These are phyloP conservation scores for Fusarium subtropicale DNA, from an alignment of 2,329 filamentous ascomycete species.

Conservation along the genomic window DNA sequence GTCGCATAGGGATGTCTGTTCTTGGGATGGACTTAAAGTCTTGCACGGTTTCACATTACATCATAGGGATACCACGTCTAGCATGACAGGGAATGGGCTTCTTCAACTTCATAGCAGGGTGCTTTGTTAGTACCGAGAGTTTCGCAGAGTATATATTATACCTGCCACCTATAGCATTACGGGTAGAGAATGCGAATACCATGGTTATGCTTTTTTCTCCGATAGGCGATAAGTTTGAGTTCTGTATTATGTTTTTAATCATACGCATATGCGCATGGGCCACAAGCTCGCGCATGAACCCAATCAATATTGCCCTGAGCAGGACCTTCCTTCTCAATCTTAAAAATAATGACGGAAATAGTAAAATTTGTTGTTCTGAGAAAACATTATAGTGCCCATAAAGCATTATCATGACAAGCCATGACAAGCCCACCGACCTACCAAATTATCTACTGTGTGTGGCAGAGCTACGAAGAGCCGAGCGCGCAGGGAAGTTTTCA, in stretches of 20 bases:
- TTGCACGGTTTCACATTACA: constrained; percentile 38
- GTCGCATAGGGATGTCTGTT: constrained; percentile 16
- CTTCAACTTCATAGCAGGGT: constrained; percentile 5
- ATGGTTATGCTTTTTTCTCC: neutral
- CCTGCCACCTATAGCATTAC: neutral
- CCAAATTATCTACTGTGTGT: neutral
- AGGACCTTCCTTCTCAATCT: neutral
- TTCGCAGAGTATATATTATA: neutral
- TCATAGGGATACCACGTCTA: constrained; percentile 41
- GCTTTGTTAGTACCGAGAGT: neutral
- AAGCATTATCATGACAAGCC: constrained; percentile 13
- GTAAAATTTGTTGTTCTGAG: neutral
- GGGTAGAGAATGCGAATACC: neutral
- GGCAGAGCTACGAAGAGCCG: neutral
- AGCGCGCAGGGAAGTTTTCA: neutral
- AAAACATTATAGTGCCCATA: neutral
- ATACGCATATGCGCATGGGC: neutral
- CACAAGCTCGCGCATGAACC: neutral
- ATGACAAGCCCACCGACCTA: neutral
- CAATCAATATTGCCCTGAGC: neutral
- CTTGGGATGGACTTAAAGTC: constrained; percentile 27
- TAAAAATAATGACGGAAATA: neutral
- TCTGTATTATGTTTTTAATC: neutral
- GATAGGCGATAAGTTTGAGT: neutral
- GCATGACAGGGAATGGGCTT: constrained; percentile 22